A percentile compares a stretch with the other conserved stretches of the same genome.
phyloP scores from a whole-genome alignment of 148 eudicot genomes.

The Camellia granthamiana region DNA sequence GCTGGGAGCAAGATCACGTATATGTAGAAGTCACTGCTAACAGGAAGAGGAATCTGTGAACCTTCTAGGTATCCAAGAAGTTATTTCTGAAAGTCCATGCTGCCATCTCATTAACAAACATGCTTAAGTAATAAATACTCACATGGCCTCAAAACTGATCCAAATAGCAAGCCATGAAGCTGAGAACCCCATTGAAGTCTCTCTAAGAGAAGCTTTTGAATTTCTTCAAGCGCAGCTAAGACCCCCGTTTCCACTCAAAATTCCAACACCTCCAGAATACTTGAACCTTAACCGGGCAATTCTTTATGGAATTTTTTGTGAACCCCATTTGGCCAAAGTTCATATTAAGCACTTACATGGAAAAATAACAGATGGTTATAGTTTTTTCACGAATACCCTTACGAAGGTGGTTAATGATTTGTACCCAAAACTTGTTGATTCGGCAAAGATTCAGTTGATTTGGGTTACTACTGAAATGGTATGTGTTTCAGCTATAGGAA shows the following conservation, averaged over 20 bases:
- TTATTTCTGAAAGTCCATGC: not conserved
- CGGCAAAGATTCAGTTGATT: conserved; percentile 55
- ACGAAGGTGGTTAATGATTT: conserved; percentile 55
- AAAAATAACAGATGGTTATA: conserved; percentile 28
- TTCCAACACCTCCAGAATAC: conserved; percentile 53
- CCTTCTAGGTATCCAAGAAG: not conserved
- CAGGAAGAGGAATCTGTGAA: not conserved
- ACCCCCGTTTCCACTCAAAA: conserved; percentile 62
- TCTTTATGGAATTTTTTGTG: conserved; percentile 64
- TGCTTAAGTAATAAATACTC: not conserved
- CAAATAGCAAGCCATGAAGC: conserved; percentile 44
- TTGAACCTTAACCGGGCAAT: conserved; percentile 53
- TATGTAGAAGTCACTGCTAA: not conserved
- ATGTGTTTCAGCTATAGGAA: conserved; percentile 58
- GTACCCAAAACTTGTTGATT: conserved; percentile 52
- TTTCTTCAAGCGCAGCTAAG: conserved; percentile 44
- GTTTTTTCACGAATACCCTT: conserved; percentile 39
- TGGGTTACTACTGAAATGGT: conserved; percentile 66
- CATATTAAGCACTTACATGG: conserved; percentile 74
- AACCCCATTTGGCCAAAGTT: conserved; percentile 42
- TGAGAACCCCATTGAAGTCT: conserved; percentile 47
- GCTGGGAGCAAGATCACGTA: not conserved
- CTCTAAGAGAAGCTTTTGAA: conserved; percentile 56
- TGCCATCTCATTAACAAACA: not conserved
- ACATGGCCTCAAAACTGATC: conserved; percentile 60